Evolutionary conservation across 1,284 basidiomycete species (phyloP).

Genomic region (Sporisorium scitamineum): DNA sequence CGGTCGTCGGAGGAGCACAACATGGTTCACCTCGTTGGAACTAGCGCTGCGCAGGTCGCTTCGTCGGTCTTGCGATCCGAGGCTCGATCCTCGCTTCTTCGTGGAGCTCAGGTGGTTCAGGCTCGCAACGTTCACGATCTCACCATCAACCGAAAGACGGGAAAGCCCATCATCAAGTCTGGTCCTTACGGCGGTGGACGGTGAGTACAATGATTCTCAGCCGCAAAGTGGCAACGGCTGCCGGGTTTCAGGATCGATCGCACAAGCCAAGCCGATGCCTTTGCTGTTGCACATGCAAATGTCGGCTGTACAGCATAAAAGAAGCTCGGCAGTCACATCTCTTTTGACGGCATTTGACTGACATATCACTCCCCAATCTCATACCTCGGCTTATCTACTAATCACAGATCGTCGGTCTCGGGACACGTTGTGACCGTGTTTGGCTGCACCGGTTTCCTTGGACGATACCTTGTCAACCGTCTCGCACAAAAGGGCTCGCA

Average conservation of each 20-base stretch:
- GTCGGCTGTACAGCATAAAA: neutral
- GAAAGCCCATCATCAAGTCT: slow-evolving; percentile 62
- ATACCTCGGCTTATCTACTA: neutral
- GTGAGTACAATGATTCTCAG: slow-evolving; percentile 26
- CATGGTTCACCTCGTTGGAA: slow-evolving; percentile 52
- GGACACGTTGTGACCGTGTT: slow-evolving; percentile 92
- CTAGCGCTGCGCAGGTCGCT: slow-evolving; percentile 41
- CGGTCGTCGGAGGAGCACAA: slow-evolving; percentile 12
- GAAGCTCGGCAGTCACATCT: neutral
- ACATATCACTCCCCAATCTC: neutral
- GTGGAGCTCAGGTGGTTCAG: slow-evolving; percentile 40
- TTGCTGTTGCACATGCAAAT: neutral
- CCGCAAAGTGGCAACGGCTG: neutral
- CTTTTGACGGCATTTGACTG: neutral
- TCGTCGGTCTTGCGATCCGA: slow-evolving; percentile 41
- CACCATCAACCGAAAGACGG: slow-evolving; percentile 66
- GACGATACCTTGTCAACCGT: slow-evolving; percentile 83
- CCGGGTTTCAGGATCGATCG: neutral
- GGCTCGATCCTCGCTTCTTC: slow-evolving; percentile 44
- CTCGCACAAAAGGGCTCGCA: slow-evolving; percentile 87
- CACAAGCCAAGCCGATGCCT: slow-evolving; percentile 6
- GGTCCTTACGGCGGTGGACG: slow-evolving; percentile 68
- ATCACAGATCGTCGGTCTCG: slow-evolving; percentile 59
- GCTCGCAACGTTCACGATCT: slow-evolving; percentile 63
- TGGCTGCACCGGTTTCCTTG: slow-evolving; percentile 94